phyloP scores from a whole-genome alignment of 208 protist species.

The Acanthamoeba divionensis region DNA sequence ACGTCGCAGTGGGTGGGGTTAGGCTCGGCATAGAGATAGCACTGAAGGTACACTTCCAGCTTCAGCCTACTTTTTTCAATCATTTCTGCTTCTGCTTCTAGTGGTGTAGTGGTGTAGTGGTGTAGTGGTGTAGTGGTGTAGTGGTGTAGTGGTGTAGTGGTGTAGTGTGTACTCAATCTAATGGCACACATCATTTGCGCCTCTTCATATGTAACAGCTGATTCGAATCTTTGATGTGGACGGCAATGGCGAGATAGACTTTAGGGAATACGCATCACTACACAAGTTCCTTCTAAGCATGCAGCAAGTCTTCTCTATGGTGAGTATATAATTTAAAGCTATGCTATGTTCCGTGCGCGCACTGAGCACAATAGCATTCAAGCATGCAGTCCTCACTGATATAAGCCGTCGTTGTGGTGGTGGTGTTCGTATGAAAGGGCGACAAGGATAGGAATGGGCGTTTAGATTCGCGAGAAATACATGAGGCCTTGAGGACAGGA shows the following conservation, averaged over 20 bases:
- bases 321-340: too few species aligned
- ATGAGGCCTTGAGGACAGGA: not conserved
- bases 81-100: too few species aligned
- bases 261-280: slow-evolving; percentile 26
- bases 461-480: slow-evolving; percentile 32
- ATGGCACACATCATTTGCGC: too few species aligned
- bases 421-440: not conserved
- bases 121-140: too few species aligned
- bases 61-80: too few species aligned
- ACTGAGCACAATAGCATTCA: too few species aligned
- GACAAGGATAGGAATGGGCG: slow-evolving; percentile 47
- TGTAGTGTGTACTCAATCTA: too few species aligned
- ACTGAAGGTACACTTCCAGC: not conserved
- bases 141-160: too few species aligned
- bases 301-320: slow-evolving; percentile 41
- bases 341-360: too few species aligned
- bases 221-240: slow-evolving; percentile 38
- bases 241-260: slow-evolving; percentile 36
- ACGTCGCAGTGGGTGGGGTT: slow-evolving; percentile 35
- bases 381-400: not conserved
- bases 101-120: too few species aligned
- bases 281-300: slow-evolving; percentile 53
- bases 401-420: not conserved
- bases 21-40: slow-evolving; percentile 25
- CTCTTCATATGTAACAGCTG: too few species aligned